Conservation (phyloP, 2,329 filamentous ascomycete species). For the Pseudogymnoascus sp. region DNA sequence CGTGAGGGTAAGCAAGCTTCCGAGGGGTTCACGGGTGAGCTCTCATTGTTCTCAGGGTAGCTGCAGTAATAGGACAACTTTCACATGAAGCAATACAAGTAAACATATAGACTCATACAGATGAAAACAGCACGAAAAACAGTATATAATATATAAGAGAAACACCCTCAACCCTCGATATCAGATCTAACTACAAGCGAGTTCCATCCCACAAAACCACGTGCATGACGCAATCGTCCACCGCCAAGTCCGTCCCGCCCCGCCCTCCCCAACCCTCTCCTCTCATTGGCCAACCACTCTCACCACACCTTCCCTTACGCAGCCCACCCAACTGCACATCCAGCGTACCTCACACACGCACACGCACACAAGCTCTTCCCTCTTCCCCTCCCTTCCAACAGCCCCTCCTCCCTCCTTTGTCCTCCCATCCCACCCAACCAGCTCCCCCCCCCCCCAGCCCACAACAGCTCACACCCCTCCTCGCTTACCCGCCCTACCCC, state of each 20-base stretch:
- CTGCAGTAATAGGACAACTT: not conserved
- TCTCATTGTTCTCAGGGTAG: not conserved
- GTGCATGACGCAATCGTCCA: not conserved
- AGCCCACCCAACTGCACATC: not conserved
- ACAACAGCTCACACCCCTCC: not conserved
- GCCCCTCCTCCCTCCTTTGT: not conserved
- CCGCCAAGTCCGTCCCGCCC: not conserved
- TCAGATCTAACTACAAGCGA: not conserved
- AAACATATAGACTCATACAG: not conserved
- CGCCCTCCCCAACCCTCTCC: not conserved
- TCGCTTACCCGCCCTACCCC: not conserved
- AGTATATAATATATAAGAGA: not conserved
- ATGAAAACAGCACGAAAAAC: not conserved
- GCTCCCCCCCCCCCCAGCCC: not conserved
- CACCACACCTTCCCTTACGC: not conserved
- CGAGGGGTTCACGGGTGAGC: not conserved
- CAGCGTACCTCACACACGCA: not conserved
- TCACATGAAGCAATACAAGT: not conserved
- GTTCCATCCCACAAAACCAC: not conserved
- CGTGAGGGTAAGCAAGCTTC: not conserved
- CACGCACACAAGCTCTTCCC: not conserved
- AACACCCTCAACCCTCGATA: not conserved
- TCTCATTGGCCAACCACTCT: not conserved
- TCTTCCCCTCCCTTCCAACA: not conserved
- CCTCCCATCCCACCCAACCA: not conserved